Percentiles rank a stretch among this genome's conserved stretches.
Evolutionary conservation across 1,284 basidiomycete species (phyloP).

Genomic region (Mycosarcoma maydis): DNA sequence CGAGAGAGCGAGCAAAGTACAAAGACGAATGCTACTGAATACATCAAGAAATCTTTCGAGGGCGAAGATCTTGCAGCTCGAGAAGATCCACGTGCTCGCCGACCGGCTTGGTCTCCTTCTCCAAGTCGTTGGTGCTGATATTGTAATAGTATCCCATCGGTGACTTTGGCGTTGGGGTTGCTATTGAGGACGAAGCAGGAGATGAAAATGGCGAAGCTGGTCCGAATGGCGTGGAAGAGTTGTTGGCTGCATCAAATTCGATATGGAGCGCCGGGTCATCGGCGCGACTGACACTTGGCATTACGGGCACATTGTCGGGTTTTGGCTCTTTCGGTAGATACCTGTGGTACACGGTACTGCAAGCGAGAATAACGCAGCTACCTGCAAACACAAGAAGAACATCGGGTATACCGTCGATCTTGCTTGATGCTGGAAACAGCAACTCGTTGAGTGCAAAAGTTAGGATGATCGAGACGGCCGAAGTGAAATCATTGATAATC

Average conservation of each 20-base stretch:
- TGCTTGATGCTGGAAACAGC: not conserved
- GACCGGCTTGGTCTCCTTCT: not conserved
- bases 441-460: constrained; percentile 12
- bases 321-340: not conserved
- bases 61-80: constrained; percentile 7
- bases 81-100: not conserved
- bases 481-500: constrained; percentile 23
- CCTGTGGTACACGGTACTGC: constrained; percentile 11
- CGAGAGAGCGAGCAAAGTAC: too few species aligned
- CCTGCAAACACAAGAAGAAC: constrained; percentile 17
- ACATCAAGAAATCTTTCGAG: not conserved
- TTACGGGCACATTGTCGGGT: not conserved
- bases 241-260: not conserved
- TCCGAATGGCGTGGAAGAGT: not conserved
- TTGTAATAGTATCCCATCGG: constrained; percentile 9
- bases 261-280: constrained; percentile 1
- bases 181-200: constrained; percentile 4
- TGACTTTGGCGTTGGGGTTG: constrained; percentile 4
- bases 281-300: too few species aligned
- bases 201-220: constrained; percentile 5
- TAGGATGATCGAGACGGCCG: constrained; percentile 19
- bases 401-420: too few species aligned
- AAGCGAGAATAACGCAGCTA: constrained; percentile 11
- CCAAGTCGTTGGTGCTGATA: constrained; percentile 3
- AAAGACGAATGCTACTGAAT: too few species aligned